Conservation (phyloP, 176 grass and related monocot genomes). For the Triticum timopheevii region DNA sequence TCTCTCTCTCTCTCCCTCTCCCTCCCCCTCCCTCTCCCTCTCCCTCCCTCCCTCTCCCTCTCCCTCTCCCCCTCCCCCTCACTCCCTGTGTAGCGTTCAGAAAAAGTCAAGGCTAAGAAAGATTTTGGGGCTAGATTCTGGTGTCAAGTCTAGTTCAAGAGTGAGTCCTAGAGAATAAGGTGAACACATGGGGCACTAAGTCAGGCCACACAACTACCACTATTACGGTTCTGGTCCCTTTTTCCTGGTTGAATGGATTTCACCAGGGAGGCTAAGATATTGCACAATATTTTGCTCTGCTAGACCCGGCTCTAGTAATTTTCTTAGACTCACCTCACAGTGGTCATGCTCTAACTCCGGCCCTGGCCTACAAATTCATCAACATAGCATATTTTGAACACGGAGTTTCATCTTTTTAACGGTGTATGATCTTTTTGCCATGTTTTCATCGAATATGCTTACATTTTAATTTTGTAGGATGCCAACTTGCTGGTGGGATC, state of each 20-base stretch:
- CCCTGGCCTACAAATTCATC: background rate
- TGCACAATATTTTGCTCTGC: background rate
- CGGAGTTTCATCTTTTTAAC: background rate
- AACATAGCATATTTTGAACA: conserved; percentile 9
- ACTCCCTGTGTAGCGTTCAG: background rate
- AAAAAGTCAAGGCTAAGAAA: background rate
- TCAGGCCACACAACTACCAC: background rate
- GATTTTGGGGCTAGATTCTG: background rate
- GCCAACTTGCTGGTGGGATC: conserved; percentile 68
- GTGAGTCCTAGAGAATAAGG: too few species aligned
- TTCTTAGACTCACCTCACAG: background rate
- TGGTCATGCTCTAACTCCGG: background rate
- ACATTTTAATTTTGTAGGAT: conserved; percentile 58
- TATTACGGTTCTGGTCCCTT: background rate
- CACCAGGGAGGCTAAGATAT: too few species aligned
- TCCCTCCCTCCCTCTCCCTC: background rate
- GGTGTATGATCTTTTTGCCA: background rate
- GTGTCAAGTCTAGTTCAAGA: too few species aligned
- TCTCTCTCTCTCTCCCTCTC: background rate
- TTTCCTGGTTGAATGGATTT: background rate
- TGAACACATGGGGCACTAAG: background rate
- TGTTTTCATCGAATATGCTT: conserved; percentile 7
- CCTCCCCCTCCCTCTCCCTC: background rate
- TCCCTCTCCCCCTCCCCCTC: too few species aligned
- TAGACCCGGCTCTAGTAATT: background rate